Base-by-base conservation (phyloP, 1,139 yeast genomes). In the Yamadazyma aaseri region DNA sequence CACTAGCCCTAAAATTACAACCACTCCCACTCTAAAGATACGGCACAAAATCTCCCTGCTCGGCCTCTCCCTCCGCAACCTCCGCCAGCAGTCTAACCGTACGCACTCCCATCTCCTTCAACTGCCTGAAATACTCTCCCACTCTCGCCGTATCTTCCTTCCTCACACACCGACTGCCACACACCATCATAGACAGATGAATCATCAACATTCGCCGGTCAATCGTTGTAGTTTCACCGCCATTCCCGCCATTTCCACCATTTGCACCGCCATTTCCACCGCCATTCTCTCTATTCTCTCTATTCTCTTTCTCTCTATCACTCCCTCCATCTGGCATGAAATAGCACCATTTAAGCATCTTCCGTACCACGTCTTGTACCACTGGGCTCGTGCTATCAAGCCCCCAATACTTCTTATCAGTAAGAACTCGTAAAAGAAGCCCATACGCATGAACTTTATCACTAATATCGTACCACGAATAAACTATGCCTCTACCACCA, bases 191-290 rank as follows among this genome's bases (percentile, higher is more conserved):
- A 8, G 49, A 41, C 5, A 48, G 45, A 31, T 47, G 51, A 10
- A 45, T 33, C 49, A 46, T 47, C 22, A 47, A 32, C 13, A 47
- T 29, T 18, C 50, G 24, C 22, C 50, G 33, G 31, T 47, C 50
- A 14, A n/a, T n/a, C n/a, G n/a, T n/a, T n/a, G n/a, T n/a, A n/a
- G n/a, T n/a, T n/a, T n/a, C n/a, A n/a, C n/a, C n/a, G n/a, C n/a
- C n/a, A n/a, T n/a, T n/a, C n/a, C n/a, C n/a, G n/a, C n/a, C n/a
- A n/a, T n/a, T n/a, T n/a, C n/a, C n/a, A n/a, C n/a, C n/a, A n/a
- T n/a, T n/a, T n/a, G n/a, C n/a, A n/a, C n/a, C n/a, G n/a, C n/a
- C n/a, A n/a, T n/a, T n/a, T n/a, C n/a, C n/a, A n/a, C n/a, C n/a
- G n/a, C n/a, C n/a, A n/a, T n/a, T n/a, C n/a, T n/a, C n/a, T n/a